Evolutionary conservation across 164 flowering plant species (phyloP), one percentile per base, ranked within the genome.

Genomic region (Chimonanthus praecox): DNA sequence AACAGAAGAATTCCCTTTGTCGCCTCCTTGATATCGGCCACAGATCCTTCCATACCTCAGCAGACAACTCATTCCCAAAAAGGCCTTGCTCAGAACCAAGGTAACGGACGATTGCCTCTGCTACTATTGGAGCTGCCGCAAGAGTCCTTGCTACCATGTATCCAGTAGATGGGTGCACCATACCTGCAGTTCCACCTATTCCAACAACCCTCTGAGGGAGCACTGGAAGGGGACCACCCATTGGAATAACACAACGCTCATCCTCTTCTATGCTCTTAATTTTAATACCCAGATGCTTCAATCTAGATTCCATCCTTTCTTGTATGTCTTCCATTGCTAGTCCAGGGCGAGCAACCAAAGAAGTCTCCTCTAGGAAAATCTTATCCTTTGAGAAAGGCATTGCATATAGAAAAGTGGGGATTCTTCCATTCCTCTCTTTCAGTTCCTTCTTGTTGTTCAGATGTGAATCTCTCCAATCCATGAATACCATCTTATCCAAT

Each of bases 121-220:
- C 96, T 75, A 92, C 88, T 64, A 90, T 78, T 5, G 98, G 96
- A 74, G 98, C 96, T 15, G 94, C 96, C 8, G 95, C 97, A 51
- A 94, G 85, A 63, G 97, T 92, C 81, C 93, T 83, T 7, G 97
- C 98, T 33, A 94, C 98, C 98, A 94, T 94, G 75, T 94, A 94
- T 5, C 98, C 98, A 47, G 98, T 94, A 4, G 98, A 94, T 13
- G 98, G 98, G 72, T 94, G 98, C 72, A 94, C 98, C 98, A 92
- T 92, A 5, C 97, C 98, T 13, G 97, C 98, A 3, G 98, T 92
- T 20, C 98, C 98, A 62, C 98, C 97, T 21, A 94, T 90, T 50
- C 98, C 98, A 20, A 94, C 83, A 43, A 94, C 93, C 78, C 96
- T 78, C 76, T 94, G 98, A 73, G 97, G 97, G 8, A 90, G 84